phyloP scores from a whole-genome alignment of 352 stramenopile species.

The Globisporangium paddicum region DNA sequence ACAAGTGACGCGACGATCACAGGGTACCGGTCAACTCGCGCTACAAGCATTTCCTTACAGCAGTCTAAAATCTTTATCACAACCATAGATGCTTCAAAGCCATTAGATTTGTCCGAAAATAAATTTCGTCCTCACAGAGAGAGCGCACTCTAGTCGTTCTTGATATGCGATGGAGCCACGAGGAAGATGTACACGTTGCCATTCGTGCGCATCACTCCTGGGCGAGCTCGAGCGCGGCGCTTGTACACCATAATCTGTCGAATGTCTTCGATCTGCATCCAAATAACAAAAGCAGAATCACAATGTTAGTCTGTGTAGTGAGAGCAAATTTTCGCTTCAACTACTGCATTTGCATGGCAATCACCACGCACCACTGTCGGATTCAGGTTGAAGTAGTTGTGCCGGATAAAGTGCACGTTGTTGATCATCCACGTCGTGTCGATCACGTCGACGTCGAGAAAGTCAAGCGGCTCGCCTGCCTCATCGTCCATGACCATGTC shows the following conservation, averaged over 20 bases:
- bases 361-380: slow-evolving; percentile 55
- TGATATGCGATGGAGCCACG: slow-evolving; percentile 28
- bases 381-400: slow-evolving; percentile 89
- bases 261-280: slow-evolving; percentile 36
- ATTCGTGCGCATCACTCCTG: slow-evolving; percentile 20
- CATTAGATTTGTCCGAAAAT: no score
- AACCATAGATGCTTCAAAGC: no score
- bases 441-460: slow-evolving; percentile 84
- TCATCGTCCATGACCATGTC: slow-evolving; percentile 1
- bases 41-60: no score
- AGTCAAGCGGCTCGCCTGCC: slow-evolving; percentile 25
- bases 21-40: no score
- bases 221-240: slow-evolving; percentile 18
- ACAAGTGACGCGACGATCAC: no score
- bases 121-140: no score
- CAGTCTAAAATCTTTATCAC: no score
- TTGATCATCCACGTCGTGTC: slow-evolving; percentile 87
- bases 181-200: slow-evolving; percentile 43
- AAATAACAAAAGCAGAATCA: background rate
- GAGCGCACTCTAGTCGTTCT: slow-evolving; percentile 22
- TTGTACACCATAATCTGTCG: slow-evolving; percentile 23
- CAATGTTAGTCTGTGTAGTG: background rate
- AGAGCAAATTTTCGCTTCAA: background rate
- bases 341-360: background rate
- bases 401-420: slow-evolving; percentile 78